Evolutionary conservation across 2,329 filamentous ascomycete genomes (phyloP), one percentile per base, ranked within the genome.

Genomic region (Annulohypoxylon truncatum): DNA sequence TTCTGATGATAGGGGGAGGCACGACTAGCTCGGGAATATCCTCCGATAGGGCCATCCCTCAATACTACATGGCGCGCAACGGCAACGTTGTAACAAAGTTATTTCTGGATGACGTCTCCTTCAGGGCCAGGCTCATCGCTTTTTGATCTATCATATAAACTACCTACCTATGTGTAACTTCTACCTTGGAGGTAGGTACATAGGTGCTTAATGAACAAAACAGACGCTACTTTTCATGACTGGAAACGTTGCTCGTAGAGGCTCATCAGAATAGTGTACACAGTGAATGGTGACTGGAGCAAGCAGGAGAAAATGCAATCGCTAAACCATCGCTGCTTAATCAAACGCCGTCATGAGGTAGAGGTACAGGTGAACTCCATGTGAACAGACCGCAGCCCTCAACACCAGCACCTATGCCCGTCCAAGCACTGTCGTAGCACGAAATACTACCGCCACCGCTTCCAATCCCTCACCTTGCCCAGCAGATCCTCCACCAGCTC

Each of bases 401-500:
- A 26, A 26, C 18, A 44, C 18, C 42, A 31, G 6, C 2, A 31
- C 29, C 38, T 28, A 28, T 7, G 26, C 7, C 3, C 26, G 26
- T 28, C 3, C 26, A 28, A 28, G 26, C 7, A 28, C 26, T 4
- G 26, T 7, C 7, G 26, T 28, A 35, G 31, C 20, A 22, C 26
- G 31, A 38, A n/a, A 12, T 33, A 33, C 52, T 15, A 4, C 22
- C 22, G 47, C 50, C 26, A 24, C 13, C 29, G 7, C 12, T 28
- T 28, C 24, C 47, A 48, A 40, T 20, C 29, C 35, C 31, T 3
- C 2, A 67, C 10, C n/a, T 48, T 57, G 48, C 13, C 38, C 1
- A 76, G 38, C 64, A 75, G 56, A 12, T 61, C 44, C 8, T 44
- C 67, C 47, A 61, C 61, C 20, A 74, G 61, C 48, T 66, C 56